Conservation (phyloP, 257 asterid genomes). For the Paraleonurus japonicus region DNA sequence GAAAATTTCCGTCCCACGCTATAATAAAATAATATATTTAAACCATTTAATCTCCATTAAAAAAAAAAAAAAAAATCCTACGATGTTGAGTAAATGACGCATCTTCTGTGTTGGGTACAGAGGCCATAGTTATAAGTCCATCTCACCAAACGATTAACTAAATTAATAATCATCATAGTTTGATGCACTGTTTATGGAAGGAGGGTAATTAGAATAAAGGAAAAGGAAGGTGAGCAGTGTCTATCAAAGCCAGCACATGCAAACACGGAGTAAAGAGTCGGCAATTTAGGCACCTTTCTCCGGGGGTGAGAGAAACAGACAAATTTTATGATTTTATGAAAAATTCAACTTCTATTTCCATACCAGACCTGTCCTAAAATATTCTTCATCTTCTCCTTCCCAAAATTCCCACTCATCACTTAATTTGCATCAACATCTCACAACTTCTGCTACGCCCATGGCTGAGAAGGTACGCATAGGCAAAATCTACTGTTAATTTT, state of each 20-base stretch:
- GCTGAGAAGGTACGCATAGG: constrained; percentile 39
- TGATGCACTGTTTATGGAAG: background rate
- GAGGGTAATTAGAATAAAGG: background rate
- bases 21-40: background rate
- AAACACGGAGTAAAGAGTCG: constrained; percentile 34
- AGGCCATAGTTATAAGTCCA: background rate
- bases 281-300: constrained; percentile 21
- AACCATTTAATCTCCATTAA: background rate
- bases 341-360: background rate
- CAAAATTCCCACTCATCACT: too few species aligned
- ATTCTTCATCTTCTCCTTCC: background rate
- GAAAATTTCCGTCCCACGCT: background rate
- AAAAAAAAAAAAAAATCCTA: too few species aligned
- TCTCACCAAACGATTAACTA: constrained; percentile 19
- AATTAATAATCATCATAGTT: background rate
- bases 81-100: background rate
- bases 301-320: background rate
- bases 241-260: constrained; percentile 45
- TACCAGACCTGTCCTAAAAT: too few species aligned
- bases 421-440: background rate
- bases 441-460: constrained; percentile 21
- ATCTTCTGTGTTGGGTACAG: background rate
- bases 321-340: constrained; percentile 20
- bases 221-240: constrained; percentile 34
- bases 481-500: background rate